These are phyloP conservation scores for Diaporthe humulicola DNA, from an alignment of 2,329 filamentous ascomycete genomes.

Conservation along the genomic window DNA sequence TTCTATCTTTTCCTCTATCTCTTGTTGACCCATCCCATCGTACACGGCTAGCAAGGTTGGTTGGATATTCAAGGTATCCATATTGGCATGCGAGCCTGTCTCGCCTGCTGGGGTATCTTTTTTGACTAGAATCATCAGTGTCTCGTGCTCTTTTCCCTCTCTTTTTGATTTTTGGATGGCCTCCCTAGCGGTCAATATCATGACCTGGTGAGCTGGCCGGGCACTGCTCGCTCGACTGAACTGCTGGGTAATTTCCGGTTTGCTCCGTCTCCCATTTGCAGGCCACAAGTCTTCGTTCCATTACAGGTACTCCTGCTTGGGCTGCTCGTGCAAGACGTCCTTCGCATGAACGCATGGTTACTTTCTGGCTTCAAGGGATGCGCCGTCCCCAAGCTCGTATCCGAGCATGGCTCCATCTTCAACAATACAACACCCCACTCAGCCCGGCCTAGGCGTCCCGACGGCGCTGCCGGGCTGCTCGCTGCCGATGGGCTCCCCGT, in stretches of 20 bases:
- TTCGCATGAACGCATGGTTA: not conserved
- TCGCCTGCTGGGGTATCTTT: constrained; percentile 1
- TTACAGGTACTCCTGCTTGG: not conserved
- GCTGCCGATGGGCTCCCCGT: constrained; percentile 58
- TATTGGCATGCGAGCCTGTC: not conserved
- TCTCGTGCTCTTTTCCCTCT: not conserved
- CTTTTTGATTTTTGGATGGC: too few relatives aligned
- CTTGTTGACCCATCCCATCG: not conserved
- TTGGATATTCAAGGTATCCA: not conserved
- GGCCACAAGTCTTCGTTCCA: not conserved
- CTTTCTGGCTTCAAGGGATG: too few relatives aligned
- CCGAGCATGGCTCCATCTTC: too few relatives aligned
- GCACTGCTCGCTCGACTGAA: not conserved
- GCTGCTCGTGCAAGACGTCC: not conserved
- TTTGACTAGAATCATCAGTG: not conserved
- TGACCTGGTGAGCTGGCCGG: not conserved
- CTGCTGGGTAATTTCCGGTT: not conserved
- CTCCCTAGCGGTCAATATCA: not conserved
- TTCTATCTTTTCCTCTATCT: not conserved
- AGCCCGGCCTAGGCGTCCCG: constrained; percentile 67
- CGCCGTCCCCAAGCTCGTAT: not conserved
- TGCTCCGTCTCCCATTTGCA: not conserved
- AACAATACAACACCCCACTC: not conserved
- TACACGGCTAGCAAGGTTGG: not conserved
- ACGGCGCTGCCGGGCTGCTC: constrained; percentile 71